phyloP scores from a whole-genome alignment of 2,329 filamentous ascomycete genomes.

The Phialophora macrospora region DNA sequence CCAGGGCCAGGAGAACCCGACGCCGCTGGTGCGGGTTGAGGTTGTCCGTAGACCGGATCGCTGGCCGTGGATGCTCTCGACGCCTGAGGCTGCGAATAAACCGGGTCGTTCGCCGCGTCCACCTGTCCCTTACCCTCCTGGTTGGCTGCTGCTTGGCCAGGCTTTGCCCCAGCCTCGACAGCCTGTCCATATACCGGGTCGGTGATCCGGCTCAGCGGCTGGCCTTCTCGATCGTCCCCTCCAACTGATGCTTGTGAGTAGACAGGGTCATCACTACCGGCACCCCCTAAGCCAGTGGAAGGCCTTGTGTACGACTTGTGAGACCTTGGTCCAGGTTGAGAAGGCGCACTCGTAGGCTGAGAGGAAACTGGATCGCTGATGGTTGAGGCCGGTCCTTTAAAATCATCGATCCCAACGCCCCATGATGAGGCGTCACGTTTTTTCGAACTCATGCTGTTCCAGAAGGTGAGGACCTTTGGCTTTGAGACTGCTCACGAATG shows the following conservation, averaged over 20 bases:
- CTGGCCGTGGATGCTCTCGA: slow-evolving; percentile 49
- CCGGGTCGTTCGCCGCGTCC: slow-evolving; percentile 11
- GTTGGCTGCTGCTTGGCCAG: background rate
- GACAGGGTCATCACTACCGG: slow-evolving; percentile 21
- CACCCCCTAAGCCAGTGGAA: background rate
- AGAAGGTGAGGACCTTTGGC: background rate
- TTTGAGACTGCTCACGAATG: slow-evolving; percentile 3
- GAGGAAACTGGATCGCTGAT: slow-evolving; percentile 24
- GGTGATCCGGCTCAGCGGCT: slow-evolving; percentile 11
- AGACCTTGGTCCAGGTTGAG: background rate
- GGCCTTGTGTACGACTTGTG: background rate
- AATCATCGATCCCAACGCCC: background rate
- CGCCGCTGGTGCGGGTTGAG: background rate
- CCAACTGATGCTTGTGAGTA: slow-evolving; percentile 23
- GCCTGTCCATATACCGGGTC: slow-evolving; percentile 27
- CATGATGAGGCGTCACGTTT: slow-evolving; percentile 11
- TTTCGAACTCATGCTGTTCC: slow-evolving; percentile 15
- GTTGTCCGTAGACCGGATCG: slow-evolving; percentile 24
- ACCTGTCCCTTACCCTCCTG: slow-evolving; percentile 1
- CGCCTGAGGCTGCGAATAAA: slow-evolving; percentile 21
- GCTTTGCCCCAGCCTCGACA: background rate
- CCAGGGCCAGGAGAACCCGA: background rate
- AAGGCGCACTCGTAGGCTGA: slow-evolving; percentile 12
- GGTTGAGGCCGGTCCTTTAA: slow-evolving; percentile 2
- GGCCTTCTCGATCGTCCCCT: background rate